Base-by-base conservation (phyloP, 139 green algal genomes). In the Auxenochlorella pyrenoidosa region DNA sequence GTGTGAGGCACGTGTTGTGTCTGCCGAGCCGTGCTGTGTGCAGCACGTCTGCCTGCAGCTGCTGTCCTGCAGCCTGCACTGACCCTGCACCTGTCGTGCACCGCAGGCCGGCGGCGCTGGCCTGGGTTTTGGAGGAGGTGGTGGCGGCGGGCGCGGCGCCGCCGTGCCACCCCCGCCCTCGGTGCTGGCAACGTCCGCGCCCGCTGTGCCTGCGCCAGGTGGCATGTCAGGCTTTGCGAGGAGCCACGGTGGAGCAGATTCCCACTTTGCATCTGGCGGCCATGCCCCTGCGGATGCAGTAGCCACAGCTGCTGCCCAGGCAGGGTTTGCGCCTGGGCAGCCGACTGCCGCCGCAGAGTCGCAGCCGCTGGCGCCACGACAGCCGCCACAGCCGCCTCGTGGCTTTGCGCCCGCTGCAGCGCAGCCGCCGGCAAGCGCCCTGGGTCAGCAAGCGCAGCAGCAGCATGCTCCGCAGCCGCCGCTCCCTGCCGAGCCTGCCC, bases 81-180 rank as follows among this genome's bases (percentile, higher is more conserved):
- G 21, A 68, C 47, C 47, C 51, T 18, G n/a, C 36, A 16, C 36
- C 43, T n/a, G 6, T 18, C 1, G 40, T 54, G 43, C 75, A 66
- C 71, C 10, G 22, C 86, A 92, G 87, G 91, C 94, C 0, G 94
- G 95, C 38, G 95, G 94, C 22, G 88, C 90, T 0, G 95, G 95
- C 6, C 89, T 97, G 1, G 95, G 95, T 58, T 98, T 97, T 90
- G 94, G 90, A 5, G 75, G 59, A 60, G 59, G 76, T 24, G 76
- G 75, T 43, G 75, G 84, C 4, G 75, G 83, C 34, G 58, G 82
- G 40, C n/a, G n/a, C 22, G 44, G 44, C 80, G 41, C 80, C 30
- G 30, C 79, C 24, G 54, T 54, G 5, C 58, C 79, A 22, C 79
- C 79, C 19, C 80, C 41, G 18, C 82, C 66, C n/a, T 21, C 32